A percentile compares a stretch with the other conserved stretches of the same genome.
phyloP scores from a whole-genome alignment of 495 filamentous ascomycete genomes.

The Apiosordaria backusii region DNA sequence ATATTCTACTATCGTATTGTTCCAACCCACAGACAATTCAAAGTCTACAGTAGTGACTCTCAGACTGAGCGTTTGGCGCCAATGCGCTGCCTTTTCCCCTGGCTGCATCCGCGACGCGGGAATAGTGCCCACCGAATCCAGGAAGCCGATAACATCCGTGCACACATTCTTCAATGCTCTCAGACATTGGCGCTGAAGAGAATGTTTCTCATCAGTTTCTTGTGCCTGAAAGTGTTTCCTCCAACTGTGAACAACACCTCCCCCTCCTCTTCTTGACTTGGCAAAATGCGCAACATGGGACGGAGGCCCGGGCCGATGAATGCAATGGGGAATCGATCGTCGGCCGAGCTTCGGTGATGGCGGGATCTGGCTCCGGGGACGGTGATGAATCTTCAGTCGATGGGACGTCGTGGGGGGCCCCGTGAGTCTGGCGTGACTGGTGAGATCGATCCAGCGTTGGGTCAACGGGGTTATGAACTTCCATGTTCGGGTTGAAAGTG shows the following conservation, averaged over 20 bases:
- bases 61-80: too few relatives aligned
- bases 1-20: too few relatives aligned
- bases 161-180: neutral
- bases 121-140: neutral
- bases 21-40: neutral
- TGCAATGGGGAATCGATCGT: neutral
- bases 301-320: neutral
- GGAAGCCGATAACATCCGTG: neutral
- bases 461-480: neutral
- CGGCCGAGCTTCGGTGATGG: neutral
- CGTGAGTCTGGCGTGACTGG: neutral
- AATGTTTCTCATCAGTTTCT: neutral
- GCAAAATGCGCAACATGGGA: neutral
- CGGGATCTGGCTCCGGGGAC: neutral
- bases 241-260: too few relatives aligned
- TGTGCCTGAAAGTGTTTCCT: too few relatives aligned
- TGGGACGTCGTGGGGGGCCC: neutral
- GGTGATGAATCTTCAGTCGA: neutral
- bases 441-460: neutral
- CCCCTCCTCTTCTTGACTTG: too few relatives aligned
- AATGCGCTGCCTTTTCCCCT: too few relatives aligned
- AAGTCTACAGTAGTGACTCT: neutral
- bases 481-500: neutral
- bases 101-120: too few relatives aligned
- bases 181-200: neutral